These are phyloP conservation scores for Modicella reniformis DNA, from an alignment of 371 early-diverging fungal genomes.

Conservation along the genomic window DNA sequence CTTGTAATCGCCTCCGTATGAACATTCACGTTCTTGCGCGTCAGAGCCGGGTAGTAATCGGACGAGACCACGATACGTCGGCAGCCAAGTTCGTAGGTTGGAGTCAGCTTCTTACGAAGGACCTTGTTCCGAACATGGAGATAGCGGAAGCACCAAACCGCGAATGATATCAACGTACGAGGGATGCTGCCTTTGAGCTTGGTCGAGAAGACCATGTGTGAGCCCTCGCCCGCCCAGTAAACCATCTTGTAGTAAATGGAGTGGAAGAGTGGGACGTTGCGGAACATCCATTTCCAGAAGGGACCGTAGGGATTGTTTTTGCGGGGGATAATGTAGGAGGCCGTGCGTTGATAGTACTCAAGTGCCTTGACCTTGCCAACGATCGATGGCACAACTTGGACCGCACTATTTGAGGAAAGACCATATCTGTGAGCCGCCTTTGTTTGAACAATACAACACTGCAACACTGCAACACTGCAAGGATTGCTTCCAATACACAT, in stretches of 20 bases:
- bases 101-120: constrained; percentile 57
- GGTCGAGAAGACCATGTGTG: constrained; percentile 36
- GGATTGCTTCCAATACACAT: too few relatives aligned
- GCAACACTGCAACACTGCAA: not conserved
- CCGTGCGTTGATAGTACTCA: constrained; percentile 66
- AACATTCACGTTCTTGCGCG: constrained; percentile 59
- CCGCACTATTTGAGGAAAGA: constrained; percentile 48
- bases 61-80: constrained; percentile 66
- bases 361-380: constrained; percentile 56
- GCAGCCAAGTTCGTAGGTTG: constrained; percentile 63
- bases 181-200: constrained; percentile 22
- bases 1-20: constrained; percentile 54
- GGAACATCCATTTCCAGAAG: constrained; percentile 53
- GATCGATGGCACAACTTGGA: constrained; percentile 64
- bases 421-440: too few relatives aligned
- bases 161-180: constrained; percentile 5
- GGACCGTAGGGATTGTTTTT: constrained; percentile 36
- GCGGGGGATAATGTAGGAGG: constrained; percentile 59
- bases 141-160: constrained; percentile 40
- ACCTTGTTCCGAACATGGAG: constrained; percentile 43
- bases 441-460: not conserved
- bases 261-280: constrained; percentile 57
- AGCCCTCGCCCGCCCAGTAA: constrained; percentile 42
- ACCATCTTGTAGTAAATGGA: constrained; percentile 33
- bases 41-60: constrained; percentile 60